These are phyloP conservation scores for Hemisphaericaspora xylanilytica DNA, from an alignment of 1,139 yeast species.

Conservation along the genomic window DNA sequence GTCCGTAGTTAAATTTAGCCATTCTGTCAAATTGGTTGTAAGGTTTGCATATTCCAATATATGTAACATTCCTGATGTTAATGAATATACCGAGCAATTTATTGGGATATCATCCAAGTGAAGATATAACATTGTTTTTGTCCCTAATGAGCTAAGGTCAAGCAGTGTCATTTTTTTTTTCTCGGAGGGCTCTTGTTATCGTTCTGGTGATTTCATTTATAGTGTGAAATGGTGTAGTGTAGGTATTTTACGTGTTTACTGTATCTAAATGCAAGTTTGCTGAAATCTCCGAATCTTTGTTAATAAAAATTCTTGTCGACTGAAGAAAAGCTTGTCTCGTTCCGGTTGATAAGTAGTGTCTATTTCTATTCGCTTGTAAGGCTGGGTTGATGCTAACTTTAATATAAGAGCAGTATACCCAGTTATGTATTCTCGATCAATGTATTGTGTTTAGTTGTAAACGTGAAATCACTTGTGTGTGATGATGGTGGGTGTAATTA, in stretches of 20 bases:
- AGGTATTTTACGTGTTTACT: too few relatives aligned
- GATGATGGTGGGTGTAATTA: too few relatives aligned
- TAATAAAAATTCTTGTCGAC: neutral
- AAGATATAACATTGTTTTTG: slow-evolving; percentile 12
- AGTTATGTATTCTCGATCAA: too few relatives aligned
- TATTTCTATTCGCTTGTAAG: too few relatives aligned
- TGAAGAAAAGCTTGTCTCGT: neutral
- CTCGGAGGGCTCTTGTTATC: neutral
- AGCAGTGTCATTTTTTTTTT: neutral
- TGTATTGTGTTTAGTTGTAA: too few relatives aligned
- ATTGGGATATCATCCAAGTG: slow-evolving; percentile 21
- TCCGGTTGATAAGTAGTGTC: too few relatives aligned
- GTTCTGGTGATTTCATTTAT: neutral
- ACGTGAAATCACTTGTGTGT: too few relatives aligned
- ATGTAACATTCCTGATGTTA: slow-evolving; percentile 27
- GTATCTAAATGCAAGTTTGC: too few relatives aligned
- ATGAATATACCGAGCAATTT: slow-evolving; percentile 40
- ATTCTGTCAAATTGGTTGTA: slow-evolving; percentile 18
- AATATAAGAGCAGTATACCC: too few relatives aligned
- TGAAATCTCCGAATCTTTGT: neutral
- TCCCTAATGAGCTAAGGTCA: slow-evolving; percentile 10
- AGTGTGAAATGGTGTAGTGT: too few relatives aligned
- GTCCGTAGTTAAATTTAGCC: slow-evolving; percentile 15
- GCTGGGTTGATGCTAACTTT: too few relatives aligned
- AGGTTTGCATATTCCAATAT: slow-evolving; percentile 19